These are phyloP conservation scores for Penicillium psychrosexuale DNA, from an alignment of 2,329 filamentous ascomycete genomes.

Conservation along the genomic window DNA sequence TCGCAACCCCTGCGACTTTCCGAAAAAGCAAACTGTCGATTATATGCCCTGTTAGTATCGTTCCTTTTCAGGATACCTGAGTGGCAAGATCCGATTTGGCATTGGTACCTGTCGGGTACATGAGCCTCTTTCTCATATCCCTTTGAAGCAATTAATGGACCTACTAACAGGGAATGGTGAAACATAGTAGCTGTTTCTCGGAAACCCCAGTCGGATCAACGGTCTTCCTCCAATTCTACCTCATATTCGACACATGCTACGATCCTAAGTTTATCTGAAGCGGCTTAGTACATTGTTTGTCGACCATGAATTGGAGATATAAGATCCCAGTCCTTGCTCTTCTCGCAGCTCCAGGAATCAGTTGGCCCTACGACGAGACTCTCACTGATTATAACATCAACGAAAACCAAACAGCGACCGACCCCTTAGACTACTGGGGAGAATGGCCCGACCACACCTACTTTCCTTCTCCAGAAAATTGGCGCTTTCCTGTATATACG, in stretches of 20 bases:
- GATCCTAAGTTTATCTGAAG: slow-evolving; percentile 11
- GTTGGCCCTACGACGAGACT: slow-evolving; percentile 50
- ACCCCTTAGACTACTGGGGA: slow-evolving; percentile 58
- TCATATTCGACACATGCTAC: slow-evolving; percentile 20
- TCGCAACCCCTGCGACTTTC: background rate
- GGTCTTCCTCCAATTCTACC: too few relatives aligned
- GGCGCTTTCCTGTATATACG: slow-evolving; percentile 65
- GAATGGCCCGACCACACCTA: slow-evolving; percentile 55
- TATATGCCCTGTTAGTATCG: background rate
- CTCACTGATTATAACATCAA: slow-evolving; percentile 60
- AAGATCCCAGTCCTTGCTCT: slow-evolving; percentile 27
- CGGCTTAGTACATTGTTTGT: slow-evolving; percentile 8
- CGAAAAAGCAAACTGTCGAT: background rate
- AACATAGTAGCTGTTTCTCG: background rate
- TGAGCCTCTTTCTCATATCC: background rate
- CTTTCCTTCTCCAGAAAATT: slow-evolving; percentile 56
- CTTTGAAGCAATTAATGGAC: background rate
- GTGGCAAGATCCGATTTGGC: background rate
- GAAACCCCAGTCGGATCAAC: background rate
- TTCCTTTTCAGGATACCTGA: background rate
- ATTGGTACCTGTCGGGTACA: background rate
- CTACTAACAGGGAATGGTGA: background rate
- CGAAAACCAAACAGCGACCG: slow-evolving; percentile 54
- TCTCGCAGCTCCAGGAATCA: slow-evolving; percentile 24
- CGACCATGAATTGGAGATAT: slow-evolving; percentile 34